Base-by-base conservation (phyloP, 495 filamentous ascomycete genomes). In the Darksidea phi region DNA sequence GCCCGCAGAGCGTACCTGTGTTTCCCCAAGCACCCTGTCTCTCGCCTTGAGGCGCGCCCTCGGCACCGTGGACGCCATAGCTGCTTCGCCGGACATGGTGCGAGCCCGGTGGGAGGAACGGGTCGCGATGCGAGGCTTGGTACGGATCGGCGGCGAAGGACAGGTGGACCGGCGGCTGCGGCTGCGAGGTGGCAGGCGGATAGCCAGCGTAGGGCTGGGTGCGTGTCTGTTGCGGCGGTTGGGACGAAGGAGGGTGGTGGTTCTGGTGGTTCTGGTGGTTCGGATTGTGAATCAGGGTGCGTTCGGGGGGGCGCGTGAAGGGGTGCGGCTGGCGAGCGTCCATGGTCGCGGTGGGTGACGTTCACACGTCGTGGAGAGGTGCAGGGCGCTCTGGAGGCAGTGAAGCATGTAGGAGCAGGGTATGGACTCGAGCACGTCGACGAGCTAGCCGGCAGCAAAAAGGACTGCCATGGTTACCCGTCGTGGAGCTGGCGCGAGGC, bases 101-200 rank as follows among this genome's bases (percentile, higher is more conserved):
- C 0, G 73, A 55, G 25, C 49, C 38, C 18, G 54, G 45, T 4
- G 67, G 65, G 6, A 74, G 48, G 61, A 76, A 76, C 1, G 74
- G 74, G 41, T 76, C 74, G 55, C 68, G 61, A 8, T 55, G 66
- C 18, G 64, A 46, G 46, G 67, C 6, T 0, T 57, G 67, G 54
- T 75, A 76, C n/a, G 73, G 74, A 54, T 74, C 74, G 48, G 67
- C 56, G 57, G 64, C 54, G 64, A 69, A 72, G 26, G 73, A 72
- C 15, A 72, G 63, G 54, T 74, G 71, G 28, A 72, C 61, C 1
- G 73, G 72, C 47, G 70, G 67, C 63, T 74, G 73, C 25, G 73
- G 62, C 41, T 61, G 64, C 41, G 71, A 67, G 20, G 47, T 54
- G 52, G 48, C 56, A 48, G 51, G 66, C 26, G 55, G 60, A 51